Evolutionary conservation across 352 stramenopile species (phyloP), one percentile per base, ranked within the genome.

Genomic region (Globisporangium cylindrosporum): DNA sequence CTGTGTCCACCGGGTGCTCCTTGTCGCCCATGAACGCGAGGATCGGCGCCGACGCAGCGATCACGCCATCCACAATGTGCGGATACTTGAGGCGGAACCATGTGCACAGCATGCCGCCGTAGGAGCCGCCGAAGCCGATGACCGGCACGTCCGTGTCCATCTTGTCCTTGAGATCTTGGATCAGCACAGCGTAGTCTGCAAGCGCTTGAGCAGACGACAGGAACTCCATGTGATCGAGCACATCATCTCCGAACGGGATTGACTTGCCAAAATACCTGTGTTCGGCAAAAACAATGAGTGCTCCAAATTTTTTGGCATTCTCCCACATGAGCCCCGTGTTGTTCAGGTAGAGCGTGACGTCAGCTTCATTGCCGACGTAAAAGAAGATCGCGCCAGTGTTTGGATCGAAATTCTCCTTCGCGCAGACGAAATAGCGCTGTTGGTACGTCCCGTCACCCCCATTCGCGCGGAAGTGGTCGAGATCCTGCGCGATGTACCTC

Each of bases 381-480:
- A 57, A 57, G 51, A 57, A 57, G 24, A 57, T 15, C 3, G 51
- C 4, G 22, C 51, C 51, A 15, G 38, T 79, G 71, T 57, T 57
- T 22, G 51, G 51, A 15, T 57, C 12, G 51, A 58, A 58, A 2
- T 25, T 58, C 12, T 58, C 51, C 14, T 34, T 8, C 12, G 53
- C 27, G 68, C 90, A 97, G 29, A 97, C 78, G 68, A 97, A 98
- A 75, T 96, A 97, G 60, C 92, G 86, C 70, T 97, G 79, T 68
- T 89, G 66, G 75, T 90, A 97, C 9, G 73, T 94, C 4, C 14
- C 27, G 74, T 71, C 22, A 73, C 80, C 53, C 12, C 74, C 73
- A 48, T 58, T 58, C 22, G 80, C 74, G 59, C 85, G 74, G 68
- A 92, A 94, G 72, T 94, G 84, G 72, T 92, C 86, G 61, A 94